Base-by-base conservation (phyloP, 306 rosid genomes). In the Echinosophora koreensis region DNA sequence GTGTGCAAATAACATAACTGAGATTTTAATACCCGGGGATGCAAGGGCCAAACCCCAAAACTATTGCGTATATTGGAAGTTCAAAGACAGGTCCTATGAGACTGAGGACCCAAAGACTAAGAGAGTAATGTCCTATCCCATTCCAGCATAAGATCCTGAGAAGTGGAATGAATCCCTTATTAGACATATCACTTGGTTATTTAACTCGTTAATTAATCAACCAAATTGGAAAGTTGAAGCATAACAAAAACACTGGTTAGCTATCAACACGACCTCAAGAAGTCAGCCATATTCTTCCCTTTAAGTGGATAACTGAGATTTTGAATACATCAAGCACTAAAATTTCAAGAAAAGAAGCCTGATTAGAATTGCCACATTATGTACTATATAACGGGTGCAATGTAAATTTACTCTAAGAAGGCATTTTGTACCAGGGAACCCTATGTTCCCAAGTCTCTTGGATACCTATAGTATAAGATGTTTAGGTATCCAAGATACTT, bases 131-230 rank as follows among this genome's bases (percentile, higher is more conserved):
- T 69, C 49, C 10, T 6, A 42, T 42, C 37, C 3, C 15, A 73
- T 44, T 70, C 71, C 80, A 74, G 75, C 71, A 70, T 39, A 69
- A 30, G 61, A 46, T 57, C 85, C 90, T 83, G 86, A 65, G 61
- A 39, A 63, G 60, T 37, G 32, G 67, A 64, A 69, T 38, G 54
- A 44, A 68, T 50, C 44, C 54, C 41, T 52, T 58, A 34, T 69
- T 69, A 86, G 77, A 73, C 28, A 46, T 10, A 17, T 34, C 42
- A 74, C 27, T 54, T 5, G 18, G 18, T 35, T 47, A 16, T 35
- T 35, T 47, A 32, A 42, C 22, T 65, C 50, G 15, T 7, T 14
- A 71, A 41, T 30, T 50, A 56, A 72, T 50, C 49, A 11, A 66
- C 11, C 38, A 47, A 66, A 42, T 12, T 58, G 13, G 52, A 68